These are phyloP conservation scores for Lentinula sp. DNA, from an alignment of 768 basidiomycete genomes.

Conservation along the genomic window DNA sequence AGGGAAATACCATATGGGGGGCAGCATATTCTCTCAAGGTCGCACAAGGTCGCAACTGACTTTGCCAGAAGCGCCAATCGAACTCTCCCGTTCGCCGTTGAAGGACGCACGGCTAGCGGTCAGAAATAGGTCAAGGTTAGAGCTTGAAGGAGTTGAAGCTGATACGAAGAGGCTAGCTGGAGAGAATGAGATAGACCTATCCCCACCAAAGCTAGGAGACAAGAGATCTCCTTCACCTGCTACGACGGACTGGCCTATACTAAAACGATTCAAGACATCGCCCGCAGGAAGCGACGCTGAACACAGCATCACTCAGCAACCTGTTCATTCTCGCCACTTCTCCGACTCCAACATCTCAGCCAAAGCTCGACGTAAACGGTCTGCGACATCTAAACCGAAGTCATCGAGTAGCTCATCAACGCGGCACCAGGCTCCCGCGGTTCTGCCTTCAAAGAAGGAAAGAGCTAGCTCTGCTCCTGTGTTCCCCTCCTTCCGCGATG, in stretches of 20 bases:
- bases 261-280: slow-evolving; percentile 1
- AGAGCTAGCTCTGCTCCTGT: slow-evolving; percentile 1
- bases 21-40: neutral
- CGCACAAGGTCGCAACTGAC: neutral
- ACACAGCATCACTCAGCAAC: neutral
- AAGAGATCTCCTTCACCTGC: slow-evolving; percentile 6
- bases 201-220: neutral
- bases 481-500: neutral
- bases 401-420: neutral
- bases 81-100: slow-evolving; percentile 2
- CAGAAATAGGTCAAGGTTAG: neutral
- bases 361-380: neutral
- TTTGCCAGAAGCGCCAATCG: neutral
- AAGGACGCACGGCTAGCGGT: slow-evolving; percentile 2
- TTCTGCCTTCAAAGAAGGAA: neutral
- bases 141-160: neutral
- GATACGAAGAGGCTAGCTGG: neutral
- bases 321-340: neutral
- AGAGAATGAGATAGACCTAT: neutral
- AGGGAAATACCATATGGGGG: neutral
- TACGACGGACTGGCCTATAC: neutral
- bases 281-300: neutral
- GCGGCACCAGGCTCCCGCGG: neutral
- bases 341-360: neutral
- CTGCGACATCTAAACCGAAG: neutral